Conservation (phyloP, 768 basidiomycete genomes). For the Lentinula boryana region DNA sequence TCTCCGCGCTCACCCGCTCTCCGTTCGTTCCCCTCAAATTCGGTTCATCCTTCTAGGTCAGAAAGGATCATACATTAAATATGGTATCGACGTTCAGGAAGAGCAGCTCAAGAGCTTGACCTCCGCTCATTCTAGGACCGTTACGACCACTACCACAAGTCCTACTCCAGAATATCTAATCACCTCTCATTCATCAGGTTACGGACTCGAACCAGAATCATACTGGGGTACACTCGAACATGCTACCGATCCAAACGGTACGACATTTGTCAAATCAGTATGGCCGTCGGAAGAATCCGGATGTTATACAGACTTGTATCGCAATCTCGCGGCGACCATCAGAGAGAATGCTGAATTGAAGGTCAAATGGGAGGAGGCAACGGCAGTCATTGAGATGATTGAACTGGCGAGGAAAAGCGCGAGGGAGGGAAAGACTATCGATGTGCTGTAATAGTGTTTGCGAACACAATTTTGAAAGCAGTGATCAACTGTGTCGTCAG, state of each 20-base stretch:
- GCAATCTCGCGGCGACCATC: conserved; percentile 60
- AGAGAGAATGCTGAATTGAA: conserved; percentile 43
- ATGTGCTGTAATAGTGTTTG: conserved; percentile 16
- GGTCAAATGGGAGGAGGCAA: conserved; percentile 73
- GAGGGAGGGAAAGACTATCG: conserved; percentile 42
- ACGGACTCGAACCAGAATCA: conserved; percentile 58
- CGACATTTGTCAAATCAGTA: conserved; percentile 31
- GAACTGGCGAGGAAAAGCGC: conserved; percentile 69
- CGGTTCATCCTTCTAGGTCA: conserved; percentile 72
- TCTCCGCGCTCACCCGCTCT: conserved; percentile 64
- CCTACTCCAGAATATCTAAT: conserved; percentile 34
- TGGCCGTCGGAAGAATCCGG: conserved; percentile 62
- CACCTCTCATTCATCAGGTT: conserved; percentile 23
- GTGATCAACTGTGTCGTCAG: too few species aligned
- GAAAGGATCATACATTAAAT: conserved; percentile 67
- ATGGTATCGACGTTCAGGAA: conserved; percentile 76
- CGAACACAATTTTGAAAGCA: too few species aligned
- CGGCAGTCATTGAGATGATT: conserved; percentile 68
- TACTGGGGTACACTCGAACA: conserved; percentile 61
- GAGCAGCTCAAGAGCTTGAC: conserved; percentile 57
- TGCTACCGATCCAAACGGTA: conserved; percentile 37
- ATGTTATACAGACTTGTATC: conserved; percentile 55
- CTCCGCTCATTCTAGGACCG: conserved; percentile 36
- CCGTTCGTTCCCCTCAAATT: conserved; percentile 57
- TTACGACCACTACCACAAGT: conserved; percentile 28